Evolutionary conservation across 345 rosid species (phyloP).

Genomic region (Gossypium stocksii): DNA sequence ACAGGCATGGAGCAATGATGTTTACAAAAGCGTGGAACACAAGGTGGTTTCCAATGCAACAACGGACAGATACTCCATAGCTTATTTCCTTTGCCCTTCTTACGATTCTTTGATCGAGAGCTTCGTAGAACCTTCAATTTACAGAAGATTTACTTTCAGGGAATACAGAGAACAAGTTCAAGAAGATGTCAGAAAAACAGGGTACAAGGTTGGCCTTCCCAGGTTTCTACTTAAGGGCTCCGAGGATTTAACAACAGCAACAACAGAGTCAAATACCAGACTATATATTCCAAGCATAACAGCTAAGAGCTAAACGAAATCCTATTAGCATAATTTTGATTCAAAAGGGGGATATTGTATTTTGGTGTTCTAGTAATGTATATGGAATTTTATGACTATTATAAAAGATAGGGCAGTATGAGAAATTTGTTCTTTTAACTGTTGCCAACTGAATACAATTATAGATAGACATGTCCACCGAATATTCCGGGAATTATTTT

Average conservation of each 20-base stretch:
- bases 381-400: not conserved
- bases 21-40: conserved; percentile 63
- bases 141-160: conserved; percentile 55
- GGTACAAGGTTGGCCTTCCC: conserved; percentile 60
- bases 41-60: conserved; percentile 44
- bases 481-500: conserved; percentile 1
- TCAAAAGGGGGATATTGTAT: not conserved
- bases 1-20: conserved; percentile 74
- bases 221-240: conserved; percentile 33
- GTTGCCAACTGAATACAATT: not conserved
- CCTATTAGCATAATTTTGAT: not conserved
- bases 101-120: conserved; percentile 49
- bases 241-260: not conserved
- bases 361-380: not conserved
- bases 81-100: conserved; percentile 68
- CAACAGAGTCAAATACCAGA: conserved; percentile 2
- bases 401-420: too few species aligned
- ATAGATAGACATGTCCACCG: not conserved
- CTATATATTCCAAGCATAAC: conserved; percentile 1
- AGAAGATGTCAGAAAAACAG: conserved; percentile 51
- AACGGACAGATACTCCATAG: conserved; percentile 51
- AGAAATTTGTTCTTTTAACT: not conserved
- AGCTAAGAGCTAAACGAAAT: not conserved
- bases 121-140: conserved; percentile 41
- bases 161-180: conserved; percentile 57